Base-by-base conservation (phyloP, 2,329 filamentous ascomycete species). In the Botryotinia convoluta region DNA sequence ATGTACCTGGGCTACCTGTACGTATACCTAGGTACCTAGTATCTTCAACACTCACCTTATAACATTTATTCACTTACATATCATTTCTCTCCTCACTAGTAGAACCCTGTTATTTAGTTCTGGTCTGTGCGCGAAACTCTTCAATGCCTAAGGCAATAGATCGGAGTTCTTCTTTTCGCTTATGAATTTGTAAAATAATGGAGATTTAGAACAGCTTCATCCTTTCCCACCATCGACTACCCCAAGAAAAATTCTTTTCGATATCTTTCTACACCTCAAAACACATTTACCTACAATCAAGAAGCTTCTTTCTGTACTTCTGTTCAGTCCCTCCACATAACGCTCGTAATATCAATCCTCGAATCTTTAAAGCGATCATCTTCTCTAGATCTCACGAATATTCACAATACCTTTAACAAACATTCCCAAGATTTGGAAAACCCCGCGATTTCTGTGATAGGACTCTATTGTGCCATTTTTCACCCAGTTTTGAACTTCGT, bases 361-460 rank as follows among this genome's bases (percentile, higher is more conserved):
- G 48, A 71, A 51, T 48, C n/a, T 64, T 45, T 39, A 32, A 64
- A 37, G 48, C 22, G 45, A n/a, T 71, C 16, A 62, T 63, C 32
- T 39, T 48, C 68, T 37, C 26, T 45, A 67, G 35, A 54, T 59
- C 42, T 37, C 32, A 57, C 60, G n/a, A 72, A 72, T 62, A 35
- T 29, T 37, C 32, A 37, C 20, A 35, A 22, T 18, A 45, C 20
- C 44, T 44, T 72, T 20, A 42, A 65, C 37, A 54, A 48, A 72
- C 45, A 59, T 51, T 29, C 57, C 74, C 75, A 72, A 63, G 73
- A 69, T 65, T 72, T 68, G 67, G 16, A 54, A 75, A 76, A 74
- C 76, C 75, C 78, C 75, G 77, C 77, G 76, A 79, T 77, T 79
- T 79, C 76, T 75, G 78, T 78, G 65, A 78, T 76, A 78, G 77